phyloP scores from a whole-genome alignment of 352 stramenopile species.

The Globisporangium parvum region DNA sequence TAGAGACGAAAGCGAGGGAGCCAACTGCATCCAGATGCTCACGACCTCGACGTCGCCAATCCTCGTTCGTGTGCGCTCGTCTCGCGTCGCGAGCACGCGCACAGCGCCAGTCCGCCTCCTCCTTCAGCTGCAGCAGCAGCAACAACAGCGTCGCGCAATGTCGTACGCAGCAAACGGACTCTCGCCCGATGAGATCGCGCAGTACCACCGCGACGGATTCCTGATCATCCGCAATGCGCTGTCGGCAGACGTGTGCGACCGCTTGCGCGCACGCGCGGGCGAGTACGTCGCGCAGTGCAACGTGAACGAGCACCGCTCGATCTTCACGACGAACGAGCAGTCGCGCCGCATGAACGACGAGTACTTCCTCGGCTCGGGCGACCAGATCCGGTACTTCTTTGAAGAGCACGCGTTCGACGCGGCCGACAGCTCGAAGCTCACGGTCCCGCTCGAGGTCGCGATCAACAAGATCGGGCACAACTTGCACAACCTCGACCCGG shows the following conservation, averaged over 20 bases:
- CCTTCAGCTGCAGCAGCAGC: not conserved
- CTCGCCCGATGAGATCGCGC: conserved; percentile 47
- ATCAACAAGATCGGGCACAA: conserved; percentile 97
- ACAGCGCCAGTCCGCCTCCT: no score
- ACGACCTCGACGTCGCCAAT: no score
- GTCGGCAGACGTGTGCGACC: conserved; percentile 36
- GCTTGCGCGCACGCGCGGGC: conserved; percentile 35
- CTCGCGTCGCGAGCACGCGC: no score
- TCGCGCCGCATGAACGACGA: conserved; percentile 80
- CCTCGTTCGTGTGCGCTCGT: no score
- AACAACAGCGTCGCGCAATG: not conserved
- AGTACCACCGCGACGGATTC: conserved; percentile 63
- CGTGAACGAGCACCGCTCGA: conserved; percentile 56
- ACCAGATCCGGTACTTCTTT: conserved; percentile 93
- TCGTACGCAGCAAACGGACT: conserved; percentile 25
- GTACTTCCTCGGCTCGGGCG: conserved; percentile 92
- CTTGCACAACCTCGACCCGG: conserved; percentile 86
- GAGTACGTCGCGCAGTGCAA: conserved; percentile 61
- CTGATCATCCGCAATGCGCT: conserved; percentile 49
- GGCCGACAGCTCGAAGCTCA: conserved; percentile 54
- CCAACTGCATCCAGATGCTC: no score
- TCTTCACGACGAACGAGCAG: conserved; percentile 83
- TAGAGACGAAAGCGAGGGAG: no score
- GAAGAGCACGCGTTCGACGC: conserved; percentile 77
- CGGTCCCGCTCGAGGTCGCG: conserved; percentile 57